Evolutionary conservation across 208 protist species (phyloP).

Genomic region (Trypanosoma boissoni): DNA sequence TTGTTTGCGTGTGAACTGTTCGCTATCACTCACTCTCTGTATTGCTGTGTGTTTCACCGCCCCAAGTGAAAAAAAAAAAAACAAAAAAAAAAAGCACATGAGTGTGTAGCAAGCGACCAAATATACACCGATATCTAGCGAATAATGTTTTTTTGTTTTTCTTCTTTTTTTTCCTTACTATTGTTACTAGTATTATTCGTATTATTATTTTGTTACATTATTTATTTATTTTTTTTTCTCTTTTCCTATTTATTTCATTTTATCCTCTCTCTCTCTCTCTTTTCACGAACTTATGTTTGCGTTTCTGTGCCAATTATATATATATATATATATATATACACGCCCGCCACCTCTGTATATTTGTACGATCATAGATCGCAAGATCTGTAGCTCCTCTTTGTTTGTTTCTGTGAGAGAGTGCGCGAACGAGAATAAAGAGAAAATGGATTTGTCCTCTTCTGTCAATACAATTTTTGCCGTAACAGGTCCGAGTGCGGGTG

Average conservation of each 20-base stretch:
- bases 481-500: slow-evolving; percentile 51
- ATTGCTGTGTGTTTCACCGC: neutral
- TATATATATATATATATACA: too few species aligned
- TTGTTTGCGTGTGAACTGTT: slow-evolving; percentile 4
- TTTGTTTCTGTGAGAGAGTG: slow-evolving; percentile 16
- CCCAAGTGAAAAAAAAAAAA: neutral
- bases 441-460: slow-evolving; percentile 7
- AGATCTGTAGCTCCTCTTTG: too few species aligned
- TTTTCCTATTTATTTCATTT: slow-evolving; percentile 9
- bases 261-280: neutral
- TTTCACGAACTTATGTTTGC: neutral
- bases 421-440: slow-evolving; percentile 1
- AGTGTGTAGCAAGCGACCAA: neutral
- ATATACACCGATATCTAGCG: neutral
- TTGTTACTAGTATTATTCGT: neutral
- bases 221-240: slow-evolving; percentile 2
- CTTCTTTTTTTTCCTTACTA: neutral
- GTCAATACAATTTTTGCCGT: slow-evolving; percentile 68
- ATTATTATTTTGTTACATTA: neutral
- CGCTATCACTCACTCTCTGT: too few species aligned
- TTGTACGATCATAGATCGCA: too few species aligned
- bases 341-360: too few species aligned
- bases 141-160: slow-evolving; percentile 21
- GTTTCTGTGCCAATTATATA: too few species aligned
- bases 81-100: neutral